Percentiles rank a stretch among this genome's conserved stretches.
These are phyloP conservation scores for Xylaria sp. DNA, from an alignment of 2,329 filamentous ascomycete species.

Conservation along the genomic window DNA sequence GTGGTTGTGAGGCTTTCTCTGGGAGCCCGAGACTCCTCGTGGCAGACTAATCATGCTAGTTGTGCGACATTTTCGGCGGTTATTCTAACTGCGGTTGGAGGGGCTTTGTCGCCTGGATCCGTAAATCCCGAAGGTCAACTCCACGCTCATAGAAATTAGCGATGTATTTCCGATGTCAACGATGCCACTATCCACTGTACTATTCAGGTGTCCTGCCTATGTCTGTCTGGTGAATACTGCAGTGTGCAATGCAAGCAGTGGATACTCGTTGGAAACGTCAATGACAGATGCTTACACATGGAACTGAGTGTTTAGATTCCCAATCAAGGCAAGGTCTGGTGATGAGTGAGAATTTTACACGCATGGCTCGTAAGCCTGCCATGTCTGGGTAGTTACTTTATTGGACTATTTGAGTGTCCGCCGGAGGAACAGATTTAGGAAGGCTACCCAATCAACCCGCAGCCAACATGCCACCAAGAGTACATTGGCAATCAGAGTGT, in stretches of 20 bases:
- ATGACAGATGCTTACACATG: slow-evolving; percentile 23
- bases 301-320: slow-evolving; percentile 8
- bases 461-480: neutral
- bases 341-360: slow-evolving; percentile 16
- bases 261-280: neutral
- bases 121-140: slow-evolving; percentile 11
- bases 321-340: slow-evolving; percentile 13
- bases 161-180: slow-evolving; percentile 4
- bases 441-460: slow-evolving; percentile 1
- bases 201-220: too few relatives aligned
- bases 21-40: slow-evolving; percentile 13
- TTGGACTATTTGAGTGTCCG: slow-evolving; percentile 17
- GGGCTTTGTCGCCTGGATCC: slow-evolving; percentile 10
- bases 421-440: slow-evolving; percentile 14
- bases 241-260: neutral
- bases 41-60: slow-evolving; percentile 7
- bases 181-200: slow-evolving; percentile 2
- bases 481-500: slow-evolving; percentile 9
- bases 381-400: too few relatives aligned
- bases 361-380: slow-evolving; percentile 23
- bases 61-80: slow-evolving; percentile 33
- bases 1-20: slow-evolving; percentile 1
- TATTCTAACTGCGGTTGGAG: slow-evolving; percentile 1
- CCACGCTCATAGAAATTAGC: neutral
- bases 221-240: too few relatives aligned